Conservation (phyloP, 2,329 filamentous ascomycete species). For the Neospermospora avenae region DNA sequence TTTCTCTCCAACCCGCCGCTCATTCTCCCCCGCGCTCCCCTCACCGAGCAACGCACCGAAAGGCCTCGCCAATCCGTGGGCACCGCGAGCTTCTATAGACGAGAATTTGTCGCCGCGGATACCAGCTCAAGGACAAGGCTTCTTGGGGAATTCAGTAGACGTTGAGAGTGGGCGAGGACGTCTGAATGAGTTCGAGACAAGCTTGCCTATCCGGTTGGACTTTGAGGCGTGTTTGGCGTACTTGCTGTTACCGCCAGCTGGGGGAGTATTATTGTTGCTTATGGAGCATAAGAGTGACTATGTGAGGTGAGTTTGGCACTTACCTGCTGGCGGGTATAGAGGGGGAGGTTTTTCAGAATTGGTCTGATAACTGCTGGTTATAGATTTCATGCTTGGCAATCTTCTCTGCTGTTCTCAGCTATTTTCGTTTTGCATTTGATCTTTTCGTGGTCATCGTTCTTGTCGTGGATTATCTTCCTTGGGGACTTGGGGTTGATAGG, state of each 20-base stretch:
- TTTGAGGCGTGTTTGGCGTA: slow-evolving; percentile 92
- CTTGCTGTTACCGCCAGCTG: slow-evolving; percentile 76
- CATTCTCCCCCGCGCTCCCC: slow-evolving; percentile 51
- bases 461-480: slow-evolving; percentile 81
- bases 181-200: slow-evolving; percentile 86
- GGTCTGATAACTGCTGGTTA: slow-evolving; percentile 13
- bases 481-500: slow-evolving; percentile 73
- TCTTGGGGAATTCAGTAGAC: slow-evolving; percentile 20
- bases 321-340: background rate
- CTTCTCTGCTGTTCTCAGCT: slow-evolving; percentile 74
- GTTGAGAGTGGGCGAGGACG: slow-evolving; percentile 42
- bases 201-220: slow-evolving; percentile 79
- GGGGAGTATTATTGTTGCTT: slow-evolving; percentile 78
- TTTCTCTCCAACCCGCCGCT: slow-evolving; percentile 45
- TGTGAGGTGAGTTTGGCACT: slow-evolving; percentile 64
- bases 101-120: slow-evolving; percentile 14
- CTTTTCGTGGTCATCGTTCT: slow-evolving; percentile 77
- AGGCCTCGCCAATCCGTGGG: slow-evolving; percentile 36
- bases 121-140: background rate
- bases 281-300: slow-evolving; percentile 95
- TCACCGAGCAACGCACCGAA: slow-evolving; percentile 40
- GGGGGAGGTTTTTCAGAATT: background rate
- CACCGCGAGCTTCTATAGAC: slow-evolving; percentile 12
- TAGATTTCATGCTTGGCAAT: slow-evolving; percentile 97
- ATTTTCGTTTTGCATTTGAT: slow-evolving; percentile 76